Percentiles rank a stretch among this genome's conserved stretches.
Conservation (phyloP, 192 early-diverging fungal genomes). For the Coemansia sp. region DNA sequence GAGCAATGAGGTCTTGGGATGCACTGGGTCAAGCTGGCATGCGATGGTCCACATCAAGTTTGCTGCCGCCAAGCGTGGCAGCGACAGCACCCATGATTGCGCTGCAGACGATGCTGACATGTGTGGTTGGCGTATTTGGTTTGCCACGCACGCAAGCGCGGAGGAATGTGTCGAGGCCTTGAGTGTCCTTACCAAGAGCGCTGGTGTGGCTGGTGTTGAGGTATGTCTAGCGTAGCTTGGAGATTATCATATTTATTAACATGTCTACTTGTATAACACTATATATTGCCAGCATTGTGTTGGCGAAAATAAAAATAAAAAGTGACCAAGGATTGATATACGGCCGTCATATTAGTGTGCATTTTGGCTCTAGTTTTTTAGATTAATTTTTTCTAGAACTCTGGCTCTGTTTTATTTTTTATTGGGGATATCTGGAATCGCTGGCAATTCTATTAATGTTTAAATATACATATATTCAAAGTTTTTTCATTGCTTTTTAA, state of each 20-base stretch:
- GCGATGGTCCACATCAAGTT: constrained; percentile 47
- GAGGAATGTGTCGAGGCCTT: constrained; percentile 49
- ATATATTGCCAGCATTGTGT: too few relatives aligned
- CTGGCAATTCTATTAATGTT: too few relatives aligned
- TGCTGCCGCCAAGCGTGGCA: constrained; percentile 13
- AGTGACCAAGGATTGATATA: too few relatives aligned
- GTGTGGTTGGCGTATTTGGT: constrained; percentile 44
- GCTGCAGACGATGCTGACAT: neutral
- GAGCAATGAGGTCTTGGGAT: constrained; percentile 18
- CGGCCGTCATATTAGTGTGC: too few relatives aligned
- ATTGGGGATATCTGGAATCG: too few relatives aligned
- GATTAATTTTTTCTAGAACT: too few relatives aligned
- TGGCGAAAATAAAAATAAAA: too few relatives aligned
- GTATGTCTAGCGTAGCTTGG: constrained; percentile 8
- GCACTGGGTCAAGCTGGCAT: constrained; percentile 39
- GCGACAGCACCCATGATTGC: neutral
- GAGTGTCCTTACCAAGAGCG: constrained; percentile 14
- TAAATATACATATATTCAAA: too few relatives aligned
- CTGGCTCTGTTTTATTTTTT: too few relatives aligned
- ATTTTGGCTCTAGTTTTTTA: too few relatives aligned
- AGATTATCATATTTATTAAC: neutral
- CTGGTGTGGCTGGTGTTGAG: constrained; percentile 13
- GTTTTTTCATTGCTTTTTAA: too few relatives aligned
- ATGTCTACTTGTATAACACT: neutral
- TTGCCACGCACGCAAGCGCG: constrained; percentile 42